A percentile compares a stretch with the other conserved stretches of the same genome.
Evolutionary conservation across 257 asterid species (phyloP).

Genomic region (Pogostemon cablin): DNA sequence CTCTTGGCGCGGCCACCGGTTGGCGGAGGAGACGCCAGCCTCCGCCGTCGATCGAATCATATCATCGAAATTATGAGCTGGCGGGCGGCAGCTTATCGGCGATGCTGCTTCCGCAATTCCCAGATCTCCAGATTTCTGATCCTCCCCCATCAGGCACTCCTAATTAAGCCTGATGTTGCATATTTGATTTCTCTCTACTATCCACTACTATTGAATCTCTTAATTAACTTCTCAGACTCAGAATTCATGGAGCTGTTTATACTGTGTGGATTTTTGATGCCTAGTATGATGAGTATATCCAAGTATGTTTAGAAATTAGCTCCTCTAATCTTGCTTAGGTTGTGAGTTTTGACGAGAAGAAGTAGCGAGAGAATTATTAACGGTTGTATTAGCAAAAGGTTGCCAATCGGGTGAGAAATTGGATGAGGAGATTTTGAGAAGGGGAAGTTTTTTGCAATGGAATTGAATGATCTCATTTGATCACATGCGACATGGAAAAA

Average conservation of each 20-base stretch:
- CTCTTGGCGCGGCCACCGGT: slow-evolving; percentile 53
- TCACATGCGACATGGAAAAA: background rate
- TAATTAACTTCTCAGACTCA: too few species aligned
- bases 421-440: too few species aligned
- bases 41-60: slow-evolving; percentile 34
- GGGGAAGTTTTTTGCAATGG: too few species aligned
- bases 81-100: slow-evolving; percentile 49
- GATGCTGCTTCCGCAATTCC: slow-evolving; percentile 48
- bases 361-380: background rate
- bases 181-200: too few species aligned
- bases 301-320: too few species aligned
- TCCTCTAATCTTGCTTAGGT: too few species aligned
- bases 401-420: background rate
- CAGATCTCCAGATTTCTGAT: slow-evolving; percentile 42
- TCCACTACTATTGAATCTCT: too few species aligned
- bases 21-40: slow-evolving; percentile 37
- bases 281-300: too few species aligned
- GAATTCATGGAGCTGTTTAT: too few species aligned
- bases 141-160: slow-evolving; percentile 24
- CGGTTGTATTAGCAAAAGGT: background rate
- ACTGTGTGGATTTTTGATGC: too few species aligned
- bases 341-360: background rate
- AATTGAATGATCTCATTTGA: too few species aligned
- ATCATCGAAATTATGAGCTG: slow-evolving; percentile 41
- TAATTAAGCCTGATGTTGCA: too few species aligned